Percentiles rank a stretch among this genome's conserved stretches.
These are phyloP conservation scores for Mortierella sp. DNA, from an alignment of 371 early-diverging fungal species.

Conservation along the genomic window DNA sequence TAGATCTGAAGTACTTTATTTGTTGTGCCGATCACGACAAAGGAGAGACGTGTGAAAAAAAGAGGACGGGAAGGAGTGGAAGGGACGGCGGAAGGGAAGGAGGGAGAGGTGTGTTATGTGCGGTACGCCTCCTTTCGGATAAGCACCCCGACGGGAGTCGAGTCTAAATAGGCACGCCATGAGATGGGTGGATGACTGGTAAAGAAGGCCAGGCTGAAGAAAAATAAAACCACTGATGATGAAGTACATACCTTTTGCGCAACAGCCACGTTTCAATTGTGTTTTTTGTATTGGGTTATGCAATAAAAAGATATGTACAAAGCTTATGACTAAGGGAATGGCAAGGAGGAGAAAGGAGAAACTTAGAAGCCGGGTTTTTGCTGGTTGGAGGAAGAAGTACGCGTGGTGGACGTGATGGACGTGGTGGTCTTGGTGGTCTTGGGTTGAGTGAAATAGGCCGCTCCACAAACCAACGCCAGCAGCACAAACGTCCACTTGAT, in stretches of 20 bases:
- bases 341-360: not conserved
- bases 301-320: not conserved
- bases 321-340: not conserved
- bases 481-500: conserved; percentile 48
- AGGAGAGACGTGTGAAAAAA: not conserved
- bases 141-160: not conserved
- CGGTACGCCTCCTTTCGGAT: not conserved
- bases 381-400: not conserved
- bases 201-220: no score
- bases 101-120: not conserved
- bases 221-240: no score
- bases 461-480: conserved; percentile 41
- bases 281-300: not conserved
- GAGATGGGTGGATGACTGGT: no score
- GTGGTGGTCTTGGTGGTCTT: not conserved
- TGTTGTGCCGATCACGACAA: not conserved
- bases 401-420: not conserved
- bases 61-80: not conserved
- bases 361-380: not conserved
- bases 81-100: not conserved
- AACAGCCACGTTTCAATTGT: no score
- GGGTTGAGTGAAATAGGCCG: conserved; percentile 42
- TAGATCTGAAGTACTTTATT: not conserved
- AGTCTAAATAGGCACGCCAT: not conserved
- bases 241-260: no score